Conservation (phyloP, 768 basidiomycete genomes). For the Termitomyces sp. region DNA sequence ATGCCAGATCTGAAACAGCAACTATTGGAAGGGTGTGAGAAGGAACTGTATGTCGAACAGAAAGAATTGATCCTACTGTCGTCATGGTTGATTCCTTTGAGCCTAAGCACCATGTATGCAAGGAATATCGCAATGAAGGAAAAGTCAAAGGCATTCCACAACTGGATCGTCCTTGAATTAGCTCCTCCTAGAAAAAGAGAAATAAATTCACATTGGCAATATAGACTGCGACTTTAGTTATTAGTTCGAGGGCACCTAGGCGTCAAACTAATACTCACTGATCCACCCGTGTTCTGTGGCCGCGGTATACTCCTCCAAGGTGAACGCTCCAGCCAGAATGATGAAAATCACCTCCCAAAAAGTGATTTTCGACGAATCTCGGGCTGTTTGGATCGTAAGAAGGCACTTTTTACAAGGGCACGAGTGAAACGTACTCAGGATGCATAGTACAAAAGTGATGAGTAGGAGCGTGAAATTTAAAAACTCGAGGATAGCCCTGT, state of each 20-base stretch:
- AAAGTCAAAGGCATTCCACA: slow-evolving; percentile 90
- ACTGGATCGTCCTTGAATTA: slow-evolving; percentile 32
- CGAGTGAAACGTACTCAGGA: slow-evolving; percentile 52
- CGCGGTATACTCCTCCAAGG: slow-evolving; percentile 83
- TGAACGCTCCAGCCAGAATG: slow-evolving; percentile 70
- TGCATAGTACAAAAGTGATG: slow-evolving; percentile 65
- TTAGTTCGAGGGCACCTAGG: neutral
- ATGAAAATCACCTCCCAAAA: slow-evolving; percentile 70
- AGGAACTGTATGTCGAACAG: neutral
- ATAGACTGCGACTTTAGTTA: slow-evolving; percentile 46
- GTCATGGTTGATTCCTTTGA: slow-evolving; percentile 49
- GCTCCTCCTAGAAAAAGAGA: neutral
- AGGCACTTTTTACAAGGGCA: neutral
- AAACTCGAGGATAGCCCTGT: slow-evolving; percentile 73
- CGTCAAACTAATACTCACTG: slow-evolving; percentile 40
- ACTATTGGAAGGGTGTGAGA: slow-evolving; percentile 21
- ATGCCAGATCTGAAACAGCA: slow-evolving; percentile 55
- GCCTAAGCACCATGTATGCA: slow-evolving; percentile 58
- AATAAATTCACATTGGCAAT: slow-evolving; percentile 63
- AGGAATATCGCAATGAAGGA: slow-evolving; percentile 67
- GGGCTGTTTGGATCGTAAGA: slow-evolving; percentile 34
- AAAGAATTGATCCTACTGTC: slow-evolving; percentile 37
- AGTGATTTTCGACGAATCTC: slow-evolving; percentile 44
- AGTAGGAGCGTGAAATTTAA: slow-evolving; percentile 68
- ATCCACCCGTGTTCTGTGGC: slow-evolving; percentile 85